Evolutionary conservation across 768 basidiomycete genomes (phyloP).

Genomic region (Leccinum truebloodii): DNA sequence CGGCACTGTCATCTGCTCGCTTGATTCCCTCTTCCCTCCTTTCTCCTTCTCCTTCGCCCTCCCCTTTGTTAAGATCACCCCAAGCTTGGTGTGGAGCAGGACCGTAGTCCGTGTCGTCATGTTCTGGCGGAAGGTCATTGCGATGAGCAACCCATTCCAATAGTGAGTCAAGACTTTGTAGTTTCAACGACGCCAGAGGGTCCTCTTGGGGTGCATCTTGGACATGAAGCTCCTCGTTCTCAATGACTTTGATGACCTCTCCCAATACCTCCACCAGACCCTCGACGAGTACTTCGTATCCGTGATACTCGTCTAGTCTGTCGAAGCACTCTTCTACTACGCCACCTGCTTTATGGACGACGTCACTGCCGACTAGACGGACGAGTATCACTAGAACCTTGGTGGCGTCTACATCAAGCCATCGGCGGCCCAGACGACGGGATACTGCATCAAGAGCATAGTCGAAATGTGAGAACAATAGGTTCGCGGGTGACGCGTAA

Average conservation of each 20-base stretch:
- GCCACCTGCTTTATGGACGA: constrained; percentile 89
- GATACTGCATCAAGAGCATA: constrained; percentile 93
- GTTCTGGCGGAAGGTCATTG: constrained; percentile 34
- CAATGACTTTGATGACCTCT: constrained; percentile 81
- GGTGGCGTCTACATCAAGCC: constrained; percentile 87
- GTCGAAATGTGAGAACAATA: constrained; percentile 93
- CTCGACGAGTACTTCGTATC: constrained; percentile 83
- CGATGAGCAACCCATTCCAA: constrained; percentile 65
- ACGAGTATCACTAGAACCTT: constrained; percentile 86
- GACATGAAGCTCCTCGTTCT: constrained; percentile 46
- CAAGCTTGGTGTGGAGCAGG: constrained; percentile 61
- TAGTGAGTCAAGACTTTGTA: constrained; percentile 49
- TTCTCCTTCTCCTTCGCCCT: constrained; percentile 28
- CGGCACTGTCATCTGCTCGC: constrained; percentile 32
- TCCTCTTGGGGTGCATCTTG: constrained; percentile 22
- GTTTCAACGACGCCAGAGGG: constrained; percentile 23
- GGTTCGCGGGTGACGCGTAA: constrained; percentile 86
- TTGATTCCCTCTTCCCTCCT: constrained; percentile 12
- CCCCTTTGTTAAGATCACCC: constrained; percentile 39
- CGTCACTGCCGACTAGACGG: constrained; percentile 80
- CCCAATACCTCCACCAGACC: constrained; percentile 84
- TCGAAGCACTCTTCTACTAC: constrained; percentile 98
- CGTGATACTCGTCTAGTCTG: constrained; percentile 93
- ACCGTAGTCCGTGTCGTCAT: constrained; percentile 53
- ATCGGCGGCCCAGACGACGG: constrained; percentile 73